A percentile compares a stretch with the other conserved stretches of the same genome.
These are phyloP conservation scores for Bathelium albidoporum DNA, from an alignment of 495 filamentous ascomycete genomes.

Conservation along the genomic window DNA sequence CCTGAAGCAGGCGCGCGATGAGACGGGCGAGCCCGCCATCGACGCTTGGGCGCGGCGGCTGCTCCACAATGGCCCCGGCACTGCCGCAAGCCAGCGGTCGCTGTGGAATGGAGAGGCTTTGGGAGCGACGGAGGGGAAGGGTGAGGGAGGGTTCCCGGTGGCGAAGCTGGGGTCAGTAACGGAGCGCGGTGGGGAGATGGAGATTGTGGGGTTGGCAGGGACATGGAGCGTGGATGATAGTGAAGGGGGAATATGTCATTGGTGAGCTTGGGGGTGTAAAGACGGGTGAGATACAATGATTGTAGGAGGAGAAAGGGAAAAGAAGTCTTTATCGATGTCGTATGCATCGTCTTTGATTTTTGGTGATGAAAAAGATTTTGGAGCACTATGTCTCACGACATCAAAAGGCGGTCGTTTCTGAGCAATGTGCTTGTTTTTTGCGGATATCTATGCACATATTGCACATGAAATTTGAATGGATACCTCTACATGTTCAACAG, in stretches of 20 bases:
- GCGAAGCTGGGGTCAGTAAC: slow-evolving; percentile 54
- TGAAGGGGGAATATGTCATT: slow-evolving; percentile 63
- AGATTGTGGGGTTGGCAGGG: slow-evolving; percentile 70
- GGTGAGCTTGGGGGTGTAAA: slow-evolving; percentile 17
- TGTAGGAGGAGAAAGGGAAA: neutral
- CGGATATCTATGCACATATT: neutral
- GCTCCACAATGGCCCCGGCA: slow-evolving; percentile 47
- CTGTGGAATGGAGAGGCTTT: slow-evolving; percentile 22
- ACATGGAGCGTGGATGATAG: slow-evolving; percentile 80
- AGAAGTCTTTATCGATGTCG: neutral
- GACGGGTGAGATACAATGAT: neutral
- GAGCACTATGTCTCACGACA: neutral
- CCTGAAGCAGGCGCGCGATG: slow-evolving; percentile 87
- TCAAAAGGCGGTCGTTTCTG: neutral
- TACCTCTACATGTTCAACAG: too few species aligned
- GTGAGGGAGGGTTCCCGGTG: slow-evolving; percentile 9
- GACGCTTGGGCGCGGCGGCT: slow-evolving; percentile 70
- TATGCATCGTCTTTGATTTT: slow-evolving; percentile 6
- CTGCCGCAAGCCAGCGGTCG: slow-evolving; percentile 28
- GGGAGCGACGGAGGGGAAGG: slow-evolving; percentile 17
- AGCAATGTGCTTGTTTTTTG: neutral
- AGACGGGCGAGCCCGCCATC: slow-evolving; percentile 87
- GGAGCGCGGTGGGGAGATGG: slow-evolving; percentile 53
- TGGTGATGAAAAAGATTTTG: neutral
- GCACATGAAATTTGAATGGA: too few species aligned